Conservation (phyloP, 2,329 filamentous ascomycete species). For the Sclerotiophoma versabilis region DNA sequence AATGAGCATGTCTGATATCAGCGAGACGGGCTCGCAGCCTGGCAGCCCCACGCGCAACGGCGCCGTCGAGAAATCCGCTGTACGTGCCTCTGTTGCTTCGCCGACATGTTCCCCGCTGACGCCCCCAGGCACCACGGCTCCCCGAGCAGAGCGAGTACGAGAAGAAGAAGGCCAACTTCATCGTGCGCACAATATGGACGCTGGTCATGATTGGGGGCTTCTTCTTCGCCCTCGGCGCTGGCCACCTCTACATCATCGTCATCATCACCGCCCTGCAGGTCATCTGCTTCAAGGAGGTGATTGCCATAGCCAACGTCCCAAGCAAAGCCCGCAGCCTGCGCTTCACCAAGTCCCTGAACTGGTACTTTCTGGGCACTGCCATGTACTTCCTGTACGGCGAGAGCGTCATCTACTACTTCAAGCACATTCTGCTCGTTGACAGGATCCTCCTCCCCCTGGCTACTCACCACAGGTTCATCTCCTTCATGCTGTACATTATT, state of each 20-base stretch:
- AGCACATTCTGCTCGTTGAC: slow-evolving; percentile 96
- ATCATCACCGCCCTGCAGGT: slow-evolving; percentile 94
- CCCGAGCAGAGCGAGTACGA: slow-evolving; percentile 76
- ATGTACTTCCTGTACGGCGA: slow-evolving; percentile 99
- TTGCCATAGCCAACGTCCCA: slow-evolving; percentile 94
- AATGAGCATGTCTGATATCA: slow-evolving; percentile 74
- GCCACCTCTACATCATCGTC: slow-evolving; percentile 95
- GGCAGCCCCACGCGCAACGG: slow-evolving; percentile 60
- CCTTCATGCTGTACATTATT: slow-evolving; percentile 97
- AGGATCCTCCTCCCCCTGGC: slow-evolving; percentile 90
- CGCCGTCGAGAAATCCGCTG: slow-evolving; percentile 23
- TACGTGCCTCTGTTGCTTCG: slow-evolving; percentile 5
- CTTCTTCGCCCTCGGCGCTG: slow-evolving; percentile 90
- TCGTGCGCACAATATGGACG: slow-evolving; percentile 96
- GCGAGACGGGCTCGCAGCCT: slow-evolving; percentile 63
- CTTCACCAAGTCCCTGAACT: slow-evolving; percentile 96
- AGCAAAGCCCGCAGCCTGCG: slow-evolving; percentile 88
- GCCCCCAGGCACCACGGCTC: slow-evolving; percentile 45
- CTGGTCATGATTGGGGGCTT: slow-evolving; percentile 96
- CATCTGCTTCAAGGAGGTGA: slow-evolving; percentile 98
- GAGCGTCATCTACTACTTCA: slow-evolving; percentile 99
- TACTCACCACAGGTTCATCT: slow-evolving; percentile 98
- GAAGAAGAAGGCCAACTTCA: slow-evolving; percentile 98
- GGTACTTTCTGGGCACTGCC: slow-evolving; percentile 98
- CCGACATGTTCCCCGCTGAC: slow-evolving; percentile 26